Percentiles rank a stretch among this genome's conserved stretches.
Conservation (phyloP, 108 stramenopile genomes). For the Nannochloropsis salina region DNA sequence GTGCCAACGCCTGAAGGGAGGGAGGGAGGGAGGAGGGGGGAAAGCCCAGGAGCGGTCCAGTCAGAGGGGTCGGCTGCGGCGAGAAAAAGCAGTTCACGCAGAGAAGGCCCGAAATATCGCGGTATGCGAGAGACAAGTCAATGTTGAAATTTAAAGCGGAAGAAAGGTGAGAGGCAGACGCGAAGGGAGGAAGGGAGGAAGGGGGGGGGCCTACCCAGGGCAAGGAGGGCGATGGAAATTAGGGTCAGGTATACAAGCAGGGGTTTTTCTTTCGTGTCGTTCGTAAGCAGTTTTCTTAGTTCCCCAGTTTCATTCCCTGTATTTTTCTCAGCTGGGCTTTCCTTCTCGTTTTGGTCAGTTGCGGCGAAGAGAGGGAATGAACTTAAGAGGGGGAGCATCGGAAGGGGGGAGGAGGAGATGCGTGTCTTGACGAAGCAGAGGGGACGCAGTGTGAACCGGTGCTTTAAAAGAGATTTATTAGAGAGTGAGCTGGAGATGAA, state of each 20-base stretch:
- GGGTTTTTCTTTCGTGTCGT: conserved; percentile 1
- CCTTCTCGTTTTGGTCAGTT: neutral
- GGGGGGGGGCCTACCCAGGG: neutral
- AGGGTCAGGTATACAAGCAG: neutral
- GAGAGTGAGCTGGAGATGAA: neutral
- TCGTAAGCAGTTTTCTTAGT: neutral
- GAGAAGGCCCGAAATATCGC: neutral
- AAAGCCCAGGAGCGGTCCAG: neutral
- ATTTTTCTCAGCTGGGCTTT: no score
- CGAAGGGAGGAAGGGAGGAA: neutral
- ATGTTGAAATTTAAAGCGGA: neutral
- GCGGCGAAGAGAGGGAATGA: neutral
- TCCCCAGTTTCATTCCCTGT: neutral
- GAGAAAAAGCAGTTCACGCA: neutral
- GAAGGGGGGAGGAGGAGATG: neutral
- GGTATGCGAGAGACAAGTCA: neutral
- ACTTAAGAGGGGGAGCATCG: neutral
- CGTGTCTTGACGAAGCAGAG: neutral
- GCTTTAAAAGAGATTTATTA: neutral
- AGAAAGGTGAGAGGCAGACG: neutral
- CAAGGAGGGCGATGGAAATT: neutral
- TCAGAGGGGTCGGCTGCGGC: neutral
- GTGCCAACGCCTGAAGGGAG: neutral
- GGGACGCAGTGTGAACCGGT: neutral
- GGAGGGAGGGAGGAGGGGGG: neutral